Percentiles rank a stretch among this genome's conserved stretches.
These are phyloP conservation scores for Ophiocytium majus DNA, from an alignment of 352 stramenopile species.

Conservation along the genomic window DNA sequence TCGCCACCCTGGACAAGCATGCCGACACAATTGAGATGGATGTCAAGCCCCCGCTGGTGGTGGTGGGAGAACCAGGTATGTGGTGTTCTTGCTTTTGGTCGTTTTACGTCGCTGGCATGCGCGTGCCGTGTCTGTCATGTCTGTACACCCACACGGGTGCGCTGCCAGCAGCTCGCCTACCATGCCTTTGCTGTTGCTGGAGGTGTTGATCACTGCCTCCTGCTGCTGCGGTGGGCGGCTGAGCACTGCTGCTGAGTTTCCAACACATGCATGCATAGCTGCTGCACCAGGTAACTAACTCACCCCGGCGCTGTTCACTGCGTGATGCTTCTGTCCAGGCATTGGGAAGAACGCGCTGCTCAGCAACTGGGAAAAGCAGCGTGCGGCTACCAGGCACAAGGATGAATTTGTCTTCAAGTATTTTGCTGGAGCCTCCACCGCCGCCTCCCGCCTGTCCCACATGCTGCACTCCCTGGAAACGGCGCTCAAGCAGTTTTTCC, in stretches of 20 bases:
- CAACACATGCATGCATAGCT: too few relatives aligned
- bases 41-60: conserved; percentile 60
- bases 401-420: conserved; percentile 65
- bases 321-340: too few relatives aligned
- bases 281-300: too few relatives aligned
- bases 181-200: too few relatives aligned
- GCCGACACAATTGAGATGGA: conserved; percentile 62
- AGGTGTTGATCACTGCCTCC: too few relatives aligned
- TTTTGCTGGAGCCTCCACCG: conserved; percentile 61
- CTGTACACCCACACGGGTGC: too few relatives aligned
- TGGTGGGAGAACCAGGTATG: conserved; percentile 44
- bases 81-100: background rate
- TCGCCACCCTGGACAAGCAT: conserved; percentile 60
- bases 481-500: conserved; percentile 62
- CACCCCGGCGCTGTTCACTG: too few relatives aligned
- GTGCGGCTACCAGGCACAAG: conserved; percentile 53
- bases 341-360: conserved; percentile 63
- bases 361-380: conserved; percentile 61
- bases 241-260: too few relatives aligned
- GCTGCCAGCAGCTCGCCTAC: too few relatives aligned
- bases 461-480: conserved; percentile 58
- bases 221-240: too few relatives aligned
- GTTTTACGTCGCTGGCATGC: too few relatives aligned
- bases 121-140: too few relatives aligned
- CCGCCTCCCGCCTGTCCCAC: conserved; percentile 57